phyloP scores from a whole-genome alignment of 2,329 filamentous ascomycete species.

The Aschersonia sp. region DNA sequence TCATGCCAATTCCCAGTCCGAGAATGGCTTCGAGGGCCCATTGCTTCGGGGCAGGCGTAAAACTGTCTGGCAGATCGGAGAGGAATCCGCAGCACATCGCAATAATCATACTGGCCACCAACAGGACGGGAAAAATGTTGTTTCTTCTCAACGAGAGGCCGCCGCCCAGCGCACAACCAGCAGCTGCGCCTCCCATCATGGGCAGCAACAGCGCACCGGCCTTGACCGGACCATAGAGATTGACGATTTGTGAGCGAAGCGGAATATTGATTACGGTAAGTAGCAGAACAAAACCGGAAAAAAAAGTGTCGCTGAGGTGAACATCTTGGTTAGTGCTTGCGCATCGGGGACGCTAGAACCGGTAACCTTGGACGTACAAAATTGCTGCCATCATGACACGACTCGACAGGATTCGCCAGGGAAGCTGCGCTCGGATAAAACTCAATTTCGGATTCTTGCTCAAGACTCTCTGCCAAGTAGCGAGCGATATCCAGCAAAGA shows the following conservation, averaged over 20 bases:
- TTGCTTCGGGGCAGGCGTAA: slow-evolving; percentile 4
- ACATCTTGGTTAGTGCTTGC: not conserved
- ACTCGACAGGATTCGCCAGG: slow-evolving; percentile 7
- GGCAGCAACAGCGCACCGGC: slow-evolving; percentile 10
- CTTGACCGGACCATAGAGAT: slow-evolving; percentile 9
- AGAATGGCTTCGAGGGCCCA: slow-evolving; percentile 8
- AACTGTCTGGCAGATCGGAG: slow-evolving; percentile 4
- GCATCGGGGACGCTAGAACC: not conserved
- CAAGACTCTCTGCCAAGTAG: slow-evolving; percentile 8
- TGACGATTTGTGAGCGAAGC: slow-evolving; percentile 10
- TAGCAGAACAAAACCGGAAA: slow-evolving; percentile 9
- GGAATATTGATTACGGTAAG: slow-evolving; percentile 10
- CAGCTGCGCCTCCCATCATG: slow-evolving; percentile 8
- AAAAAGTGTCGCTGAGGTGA: slow-evolving; percentile 5
- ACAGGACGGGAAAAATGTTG: slow-evolving; percentile 8
- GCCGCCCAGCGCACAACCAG: slow-evolving; percentile 8
- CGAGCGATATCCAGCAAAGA: slow-evolving; percentile 7
- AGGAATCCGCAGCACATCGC: slow-evolving; percentile 7
- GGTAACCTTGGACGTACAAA: slow-evolving; percentile 1
- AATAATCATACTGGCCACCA: slow-evolving; percentile 6
- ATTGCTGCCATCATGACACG: slow-evolving; percentile 8
- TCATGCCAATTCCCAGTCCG: slow-evolving; percentile 7
- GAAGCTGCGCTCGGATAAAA: slow-evolving; percentile 7
- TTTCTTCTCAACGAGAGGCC: slow-evolving; percentile 5
- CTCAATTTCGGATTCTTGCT: slow-evolving; percentile 3